Base-by-base conservation (phyloP, 495 filamentous ascomycete genomes). In the Penicillium silybi region DNA sequence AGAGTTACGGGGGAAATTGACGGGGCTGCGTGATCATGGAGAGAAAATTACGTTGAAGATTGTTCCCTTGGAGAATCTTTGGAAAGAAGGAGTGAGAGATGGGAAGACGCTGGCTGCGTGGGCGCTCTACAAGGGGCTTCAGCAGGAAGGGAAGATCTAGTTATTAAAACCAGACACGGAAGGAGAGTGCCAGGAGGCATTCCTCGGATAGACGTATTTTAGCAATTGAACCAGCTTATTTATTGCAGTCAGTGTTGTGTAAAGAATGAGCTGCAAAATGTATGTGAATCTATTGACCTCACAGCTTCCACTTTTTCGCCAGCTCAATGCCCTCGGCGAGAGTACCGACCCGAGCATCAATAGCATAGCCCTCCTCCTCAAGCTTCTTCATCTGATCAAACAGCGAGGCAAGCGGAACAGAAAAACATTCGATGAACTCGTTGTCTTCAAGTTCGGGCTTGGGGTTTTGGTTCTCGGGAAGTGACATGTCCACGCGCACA, bases 381-480 rank as follows among this genome's bases (percentile, higher is more conserved):
- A 90, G 72, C 38, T 66, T 76, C 70, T 81, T 81, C 54, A 81
- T 85, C 64, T 86, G 85, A 0, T 71, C 76, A 66, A 83, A 92
- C 15, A 95, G 64, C 19, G 79, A 72, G 48, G 63, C 75, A 38
- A 95, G 61, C 15, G 82, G 85, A 3, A 90, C 73, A 19, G 79
- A 79, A 56, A 95, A 95, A 18, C 84, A 84, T 69, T 95, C 90
- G 58, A 95, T 95, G 60, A 92, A 93, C 64, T 95, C 90, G 56
- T 86, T 87, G 18, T 93, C 90, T 49, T 95, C 90, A 2, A 95
- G 75, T 52, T 91, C 74, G 0, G 88, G 85, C 53, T 82, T 77
- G 6, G 82, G 85, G 51, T 85, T 76, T 52, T 81, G 80, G 58
- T 92, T 89, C 48, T 81, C 83, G 0, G 85, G 80, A 3, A 81